Conservation (phyloP, 2,329 filamentous ascomycete species). For the Penicillium sp. region DNA sequence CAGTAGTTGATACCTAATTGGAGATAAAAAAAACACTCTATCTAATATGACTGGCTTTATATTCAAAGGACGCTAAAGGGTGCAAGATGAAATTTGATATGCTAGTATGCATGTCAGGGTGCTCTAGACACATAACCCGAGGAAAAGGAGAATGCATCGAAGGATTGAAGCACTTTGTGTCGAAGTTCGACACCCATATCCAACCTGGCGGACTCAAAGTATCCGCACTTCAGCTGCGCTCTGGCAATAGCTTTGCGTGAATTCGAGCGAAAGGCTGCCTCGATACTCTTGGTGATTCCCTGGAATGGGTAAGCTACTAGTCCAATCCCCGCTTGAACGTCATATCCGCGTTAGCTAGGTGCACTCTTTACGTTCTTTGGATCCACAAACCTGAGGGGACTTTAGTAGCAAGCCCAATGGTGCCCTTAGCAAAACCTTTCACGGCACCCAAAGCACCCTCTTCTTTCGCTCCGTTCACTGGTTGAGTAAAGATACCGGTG, state of each 20-base stretch:
- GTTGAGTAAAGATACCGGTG: constrained; percentile 30
- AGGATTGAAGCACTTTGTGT: constrained; percentile 16
- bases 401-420: constrained; percentile 19
- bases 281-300: constrained; percentile 25
- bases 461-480: constrained; percentile 29
- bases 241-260: constrained; percentile 20
- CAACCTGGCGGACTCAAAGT: constrained; percentile 13
- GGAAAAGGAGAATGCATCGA: constrained; percentile 15
- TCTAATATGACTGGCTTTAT: too few species aligned
- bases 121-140: not conserved
- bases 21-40: too few species aligned
- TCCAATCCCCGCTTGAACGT: constrained; percentile 19
- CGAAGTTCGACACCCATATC: constrained; percentile 16
- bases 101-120: too few species aligned
- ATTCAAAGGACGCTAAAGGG: too few species aligned
- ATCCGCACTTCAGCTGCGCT: constrained; percentile 19
- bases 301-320: constrained; percentile 26
- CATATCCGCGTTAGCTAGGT: not conserved
- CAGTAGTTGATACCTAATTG: too few species aligned
- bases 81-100: too few species aligned
- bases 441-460: constrained; percentile 34
- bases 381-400: constrained; percentile 19
- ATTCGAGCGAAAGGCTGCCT: constrained; percentile 19
- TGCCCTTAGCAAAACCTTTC: constrained; percentile 28
- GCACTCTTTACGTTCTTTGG: not conserved